Evolutionary conservation across 2,329 filamentous ascomycete genomes (phyloP), one percentile per base, ranked within the genome.

Genomic region (Aspergillus caelatus): DNA sequence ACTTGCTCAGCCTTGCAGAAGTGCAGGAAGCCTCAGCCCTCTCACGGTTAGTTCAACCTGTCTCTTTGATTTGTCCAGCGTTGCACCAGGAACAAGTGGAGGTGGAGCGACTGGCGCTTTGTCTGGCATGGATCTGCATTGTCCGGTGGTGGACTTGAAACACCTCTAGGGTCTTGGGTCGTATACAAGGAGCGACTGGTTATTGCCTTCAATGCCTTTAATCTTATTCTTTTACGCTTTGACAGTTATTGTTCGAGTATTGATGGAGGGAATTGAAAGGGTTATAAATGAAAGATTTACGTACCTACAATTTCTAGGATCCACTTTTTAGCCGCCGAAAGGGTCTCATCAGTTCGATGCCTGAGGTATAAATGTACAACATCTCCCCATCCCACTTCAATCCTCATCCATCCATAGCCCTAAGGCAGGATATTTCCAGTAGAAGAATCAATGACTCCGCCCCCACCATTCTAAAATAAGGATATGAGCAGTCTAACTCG

Each of bases 111-210:
- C 21, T 23, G 21, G 52, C 4, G 52, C 52, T 55, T 39, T 55
- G 52, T 55, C 32, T 11, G 52, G 52, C 36, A 55, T 55, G 32
- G 52, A 55, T 55, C 52, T 55, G 21, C 52, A 54, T 54, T 14
- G 30, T 54, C 10, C 7, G n/a, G 6, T 14, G 7, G 26, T 39
- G 32, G 21, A 21, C 19, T 11, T 50, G 46, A 50, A 50, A 50
- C 46, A 9, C 12, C 14, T 28, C 16, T 32, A 50, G 14, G 26
- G 12, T 19, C 16, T 52, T 52, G 28, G 5, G 19, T n/a, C 4
- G 16, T 7, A 50, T 10, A 1, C 26, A 11, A 8, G 3, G 26
- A 19, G 16, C 3, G 9, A 11, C 19, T 11, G 11, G 8, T 4
- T 4, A 26, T 26, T 48, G 45, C 45, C 45, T 23, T 23, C 2